phyloP scores from a whole-genome alignment of 352 stramenopile genomes.

The Phytophthora hibernalis region DNA sequence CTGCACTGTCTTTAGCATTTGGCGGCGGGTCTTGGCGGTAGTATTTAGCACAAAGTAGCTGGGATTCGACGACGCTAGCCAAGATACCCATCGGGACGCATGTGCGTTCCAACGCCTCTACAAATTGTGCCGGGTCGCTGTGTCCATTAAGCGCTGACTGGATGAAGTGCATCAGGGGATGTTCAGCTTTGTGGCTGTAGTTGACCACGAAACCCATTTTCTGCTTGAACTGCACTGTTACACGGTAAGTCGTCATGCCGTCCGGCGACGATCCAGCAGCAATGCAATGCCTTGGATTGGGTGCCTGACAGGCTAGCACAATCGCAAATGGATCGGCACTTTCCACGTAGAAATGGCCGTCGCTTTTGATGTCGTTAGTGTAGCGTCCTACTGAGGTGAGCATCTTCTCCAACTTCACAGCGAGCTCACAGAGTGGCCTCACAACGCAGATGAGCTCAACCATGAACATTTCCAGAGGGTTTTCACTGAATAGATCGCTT shows the following conservation, averaged over 20 bases:
- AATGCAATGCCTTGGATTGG: slow-evolving; percentile 76
- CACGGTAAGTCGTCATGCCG: slow-evolving; percentile 79
- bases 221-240: slow-evolving; percentile 88
- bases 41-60: slow-evolving; percentile 85
- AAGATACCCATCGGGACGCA: slow-evolving; percentile 88
- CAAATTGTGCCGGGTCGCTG: slow-evolving; percentile 76
- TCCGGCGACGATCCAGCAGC: slow-evolving; percentile 75
- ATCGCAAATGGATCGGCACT: slow-evolving; percentile 86
- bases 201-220: slow-evolving; percentile 90
- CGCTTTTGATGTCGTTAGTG: slow-evolving; percentile 74
- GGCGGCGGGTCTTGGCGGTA: slow-evolving; percentile 69
- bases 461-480: slow-evolving; percentile 88
- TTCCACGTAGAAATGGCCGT: slow-evolving; percentile 87
- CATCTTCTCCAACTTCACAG: slow-evolving; percentile 83
- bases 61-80: slow-evolving; percentile 82
- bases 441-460: slow-evolving; percentile 89
- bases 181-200: slow-evolving; percentile 88
- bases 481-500: slow-evolving; percentile 81
- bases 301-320: slow-evolving; percentile 74
- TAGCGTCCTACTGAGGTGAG: slow-evolving; percentile 68
- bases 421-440: slow-evolving; percentile 85
- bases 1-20: slow-evolving; percentile 45
- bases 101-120: slow-evolving; percentile 84
- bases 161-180: slow-evolving; percentile 88
- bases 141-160: slow-evolving; percentile 86